A percentile compares a stretch with the other conserved stretches of the same genome.
Evolutionary conservation across 495 filamentous ascomycete species (phyloP).

Genomic region (Aspergillus leporis): DNA sequence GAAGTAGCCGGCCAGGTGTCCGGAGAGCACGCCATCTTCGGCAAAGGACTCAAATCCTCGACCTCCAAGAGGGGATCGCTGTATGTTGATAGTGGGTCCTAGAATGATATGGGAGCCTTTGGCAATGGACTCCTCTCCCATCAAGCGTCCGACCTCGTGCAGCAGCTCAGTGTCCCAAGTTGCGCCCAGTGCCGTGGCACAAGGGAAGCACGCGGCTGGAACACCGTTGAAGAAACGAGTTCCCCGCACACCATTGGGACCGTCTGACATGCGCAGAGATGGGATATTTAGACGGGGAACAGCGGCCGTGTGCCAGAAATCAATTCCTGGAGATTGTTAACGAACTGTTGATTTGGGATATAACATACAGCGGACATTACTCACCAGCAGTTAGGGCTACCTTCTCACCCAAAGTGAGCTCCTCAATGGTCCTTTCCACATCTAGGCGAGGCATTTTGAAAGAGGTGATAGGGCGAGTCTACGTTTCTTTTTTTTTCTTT

Average conservation of each 20-base stretch:
- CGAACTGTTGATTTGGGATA: neutral
- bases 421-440: conserved; percentile 60
- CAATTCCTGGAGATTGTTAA: conserved; percentile 48
- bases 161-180: conserved; percentile 70
- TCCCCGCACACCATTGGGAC: conserved; percentile 74
- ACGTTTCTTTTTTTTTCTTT: conserved; percentile 9
- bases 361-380: conserved; percentile 7
- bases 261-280: conserved; percentile 67
- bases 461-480: neutral
- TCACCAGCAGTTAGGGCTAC: conserved; percentile 60
- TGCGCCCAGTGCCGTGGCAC: conserved; percentile 67
- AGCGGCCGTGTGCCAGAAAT: conserved; percentile 76
- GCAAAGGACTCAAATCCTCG: conserved; percentile 80
- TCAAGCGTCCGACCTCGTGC: conserved; percentile 55
- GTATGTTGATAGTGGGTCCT: conserved; percentile 78
- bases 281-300: conserved; percentile 70
- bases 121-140: conserved; percentile 68
- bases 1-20: conserved; percentile 63
- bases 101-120: conserved; percentile 72
- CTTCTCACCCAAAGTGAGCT: conserved; percentile 64
- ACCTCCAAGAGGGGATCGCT: conserved; percentile 73
- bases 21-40: conserved; percentile 74
- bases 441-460: conserved; percentile 58
- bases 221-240: conserved; percentile 73
- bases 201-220: conserved; percentile 68